Evolutionary conservation across 306 rosid genomes (phyloP).

Genomic region (Mimosa pudica): DNA sequence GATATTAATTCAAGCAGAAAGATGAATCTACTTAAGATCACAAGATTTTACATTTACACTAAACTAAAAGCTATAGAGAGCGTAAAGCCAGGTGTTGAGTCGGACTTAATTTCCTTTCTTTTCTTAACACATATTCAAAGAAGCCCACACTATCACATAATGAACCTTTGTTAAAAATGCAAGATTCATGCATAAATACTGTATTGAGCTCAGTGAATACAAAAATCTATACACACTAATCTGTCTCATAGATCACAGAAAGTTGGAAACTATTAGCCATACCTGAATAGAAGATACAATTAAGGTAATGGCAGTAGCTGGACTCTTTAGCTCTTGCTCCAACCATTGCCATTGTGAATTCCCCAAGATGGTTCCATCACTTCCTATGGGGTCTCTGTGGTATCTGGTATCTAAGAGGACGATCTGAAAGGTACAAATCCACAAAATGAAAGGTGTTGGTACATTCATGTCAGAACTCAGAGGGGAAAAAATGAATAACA

Average conservation of each 20-base stretch:
- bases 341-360: conserved; percentile 76
- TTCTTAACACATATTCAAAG: neutral
- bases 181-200: neutral
- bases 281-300: conserved; percentile 87
- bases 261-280: conserved; percentile 10
- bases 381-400: conserved; percentile 77
- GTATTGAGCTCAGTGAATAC: conserved; percentile 10
- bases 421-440: conserved; percentile 38
- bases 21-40: neutral
- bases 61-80: conserved; percentile 1
- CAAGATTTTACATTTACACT: conserved; percentile 20
- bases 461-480: conserved; percentile 20
- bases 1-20: neutral
- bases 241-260: conserved; percentile 8
- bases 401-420: conserved; percentile 74
- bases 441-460: conserved; percentile 25
- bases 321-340: conserved; percentile 65
- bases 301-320: conserved; percentile 64
- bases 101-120: neutral
- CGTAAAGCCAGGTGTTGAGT: neutral
- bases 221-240: conserved; percentile 1
- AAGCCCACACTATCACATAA: neutral
- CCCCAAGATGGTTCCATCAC: conserved; percentile 80
- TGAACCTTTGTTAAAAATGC: conserved; percentile 7
- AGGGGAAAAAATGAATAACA: neutral